Evolutionary conservation across 805 yeast genomes (phyloP).

Genomic region (Groenewaldozyma salmanticensis): DNA sequence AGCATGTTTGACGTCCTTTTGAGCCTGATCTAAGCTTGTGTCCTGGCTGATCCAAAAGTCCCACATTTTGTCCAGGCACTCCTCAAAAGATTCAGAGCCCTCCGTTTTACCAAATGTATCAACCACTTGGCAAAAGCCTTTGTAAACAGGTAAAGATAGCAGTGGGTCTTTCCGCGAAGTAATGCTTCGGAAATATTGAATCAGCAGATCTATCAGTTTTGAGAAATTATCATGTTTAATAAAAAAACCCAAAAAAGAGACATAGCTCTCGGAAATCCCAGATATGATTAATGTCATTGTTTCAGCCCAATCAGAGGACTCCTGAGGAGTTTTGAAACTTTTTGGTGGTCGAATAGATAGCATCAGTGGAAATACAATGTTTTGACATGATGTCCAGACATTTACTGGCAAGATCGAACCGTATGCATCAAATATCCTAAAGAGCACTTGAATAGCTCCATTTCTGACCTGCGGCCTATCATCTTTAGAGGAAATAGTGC

Average conservation of each 20-base stretch:
- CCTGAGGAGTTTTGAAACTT: constrained; percentile 10
- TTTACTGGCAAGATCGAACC: constrained; percentile 41
- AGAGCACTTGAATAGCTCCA: constrained; percentile 83
- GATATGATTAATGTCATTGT: constrained; percentile 50
- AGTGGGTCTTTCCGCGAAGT: constrained; percentile 39
- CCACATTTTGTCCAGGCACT: constrained; percentile 18
- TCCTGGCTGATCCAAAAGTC: constrained; percentile 34
- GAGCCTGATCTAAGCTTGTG: constrained; percentile 23
- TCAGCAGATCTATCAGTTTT: constrained; percentile 47
- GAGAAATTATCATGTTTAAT: constrained; percentile 22
- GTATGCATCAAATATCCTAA: constrained; percentile 69
- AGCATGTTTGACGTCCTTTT: constrained; percentile 29
- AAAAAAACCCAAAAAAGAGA: constrained; percentile 37
- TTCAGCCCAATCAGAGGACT: constrained; percentile 41
- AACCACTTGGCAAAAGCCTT: background rate
- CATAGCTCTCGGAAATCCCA: constrained; percentile 57
- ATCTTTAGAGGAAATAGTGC: constrained; percentile 51
- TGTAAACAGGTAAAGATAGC: constrained; percentile 45
- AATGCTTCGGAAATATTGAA: constrained; percentile 38
- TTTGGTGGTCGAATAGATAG: constrained; percentile 19
- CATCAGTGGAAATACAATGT: constrained; percentile 45
- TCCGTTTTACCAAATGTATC: constrained; percentile 35
- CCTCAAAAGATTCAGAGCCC: constrained; percentile 29
- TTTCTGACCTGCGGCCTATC: constrained; percentile 72
- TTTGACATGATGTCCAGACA: constrained; percentile 59